Conservation (phyloP, 2,329 filamentous ascomycete genomes). For the Aspergillus brasiliensis region DNA sequence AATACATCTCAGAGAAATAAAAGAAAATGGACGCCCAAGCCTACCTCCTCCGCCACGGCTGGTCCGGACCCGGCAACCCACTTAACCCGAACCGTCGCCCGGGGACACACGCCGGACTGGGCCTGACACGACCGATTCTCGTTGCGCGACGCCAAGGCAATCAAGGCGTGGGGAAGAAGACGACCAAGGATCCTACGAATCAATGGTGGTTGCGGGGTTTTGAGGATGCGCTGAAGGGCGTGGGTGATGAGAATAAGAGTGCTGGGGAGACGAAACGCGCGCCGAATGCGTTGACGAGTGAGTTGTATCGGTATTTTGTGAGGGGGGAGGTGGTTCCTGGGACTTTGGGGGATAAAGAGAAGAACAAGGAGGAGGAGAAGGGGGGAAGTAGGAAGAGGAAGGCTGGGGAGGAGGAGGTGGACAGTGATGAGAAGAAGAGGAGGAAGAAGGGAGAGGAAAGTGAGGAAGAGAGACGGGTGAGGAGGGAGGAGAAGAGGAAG, state of each 20-base stretch:
- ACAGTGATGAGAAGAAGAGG: slow-evolving; percentile 30
- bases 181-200: slow-evolving; percentile 64
- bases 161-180: slow-evolving; percentile 79
- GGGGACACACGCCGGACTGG: slow-evolving; percentile 63
- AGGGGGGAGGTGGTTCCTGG: slow-evolving; percentile 75
- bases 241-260: slow-evolving; percentile 62
- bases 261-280: slow-evolving; percentile 56
- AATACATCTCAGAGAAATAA: background rate
- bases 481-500: slow-evolving; percentile 17
- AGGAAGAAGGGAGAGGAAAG: slow-evolving; percentile 39
- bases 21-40: slow-evolving; percentile 76
- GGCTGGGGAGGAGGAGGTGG: slow-evolving; percentile 41
- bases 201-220: slow-evolving; percentile 98
- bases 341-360: slow-evolving; percentile 49
- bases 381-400: slow-evolving; percentile 18
- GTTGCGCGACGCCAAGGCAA: slow-evolving; percentile 79
- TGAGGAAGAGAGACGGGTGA: slow-evolving; percentile 18
- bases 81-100: slow-evolving; percentile 66
- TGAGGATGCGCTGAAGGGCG: slow-evolving; percentile 81
- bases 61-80: slow-evolving; percentile 85
- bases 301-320: slow-evolving; percentile 82
- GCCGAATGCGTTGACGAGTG: slow-evolving; percentile 50
- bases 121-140: slow-evolving; percentile 80
- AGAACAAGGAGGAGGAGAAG: slow-evolving; percentile 7
- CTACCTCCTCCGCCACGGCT: slow-evolving; percentile 82